Percentiles rank a stretch among this genome's conserved stretches.
phyloP scores from a whole-genome alignment of 2,329 filamentous ascomycete species.

The Zymoseptoria pseudotritici region DNA sequence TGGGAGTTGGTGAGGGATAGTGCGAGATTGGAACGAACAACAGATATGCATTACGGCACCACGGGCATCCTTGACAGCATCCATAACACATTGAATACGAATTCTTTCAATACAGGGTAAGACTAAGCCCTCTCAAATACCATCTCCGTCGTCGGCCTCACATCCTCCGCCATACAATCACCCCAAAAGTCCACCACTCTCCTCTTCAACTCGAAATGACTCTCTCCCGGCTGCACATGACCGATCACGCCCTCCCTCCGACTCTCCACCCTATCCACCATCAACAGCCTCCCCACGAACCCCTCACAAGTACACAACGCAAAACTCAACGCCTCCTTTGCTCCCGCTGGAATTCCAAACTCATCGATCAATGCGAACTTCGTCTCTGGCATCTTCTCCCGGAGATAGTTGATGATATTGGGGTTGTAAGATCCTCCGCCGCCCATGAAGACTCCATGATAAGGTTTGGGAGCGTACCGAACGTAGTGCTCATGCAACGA shows the following conservation, averaged over 20 bases:
- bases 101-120: not conserved
- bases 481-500: constrained; percentile 18
- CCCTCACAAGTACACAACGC: not conserved
- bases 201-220: not conserved
- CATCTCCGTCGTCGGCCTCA: not conserved
- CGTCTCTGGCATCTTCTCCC: not conserved
- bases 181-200: constrained; percentile 1
- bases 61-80: not conserved
- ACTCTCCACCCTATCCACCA: not conserved
- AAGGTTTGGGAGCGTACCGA: constrained; percentile 13
- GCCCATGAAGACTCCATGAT: constrained; percentile 24
- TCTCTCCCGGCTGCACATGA: too few relatives aligned
- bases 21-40: too few relatives aligned
- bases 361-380: not conserved
- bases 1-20: constrained; percentile 20
- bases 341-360: not conserved
- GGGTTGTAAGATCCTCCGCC: constrained; percentile 25
- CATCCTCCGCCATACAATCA: not conserved
- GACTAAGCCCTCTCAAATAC: not conserved
- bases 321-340: not conserved
- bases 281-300: not conserved
- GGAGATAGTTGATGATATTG: constrained; percentile 17
- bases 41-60: too few relatives aligned
- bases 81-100: not conserved
- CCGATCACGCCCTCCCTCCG: too few relatives aligned